Evolutionary conservation across 1,284 basidiomycete species (phyloP).

Genomic region (Cutaneotrichosporon curvatum): DNA sequence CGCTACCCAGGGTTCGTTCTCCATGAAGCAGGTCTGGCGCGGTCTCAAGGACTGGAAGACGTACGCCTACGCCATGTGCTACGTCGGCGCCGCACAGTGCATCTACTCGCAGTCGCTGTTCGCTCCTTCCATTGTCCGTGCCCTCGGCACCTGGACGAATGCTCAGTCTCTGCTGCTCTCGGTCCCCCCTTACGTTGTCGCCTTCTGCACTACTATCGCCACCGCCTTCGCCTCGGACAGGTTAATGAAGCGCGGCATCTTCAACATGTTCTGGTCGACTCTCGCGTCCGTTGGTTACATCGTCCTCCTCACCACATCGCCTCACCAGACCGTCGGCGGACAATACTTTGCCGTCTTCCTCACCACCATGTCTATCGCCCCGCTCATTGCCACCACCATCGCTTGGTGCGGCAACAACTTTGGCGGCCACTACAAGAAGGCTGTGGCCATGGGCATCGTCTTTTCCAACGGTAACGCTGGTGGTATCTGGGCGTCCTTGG

Average conservation of each 20-base stretch:
- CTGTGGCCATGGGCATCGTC: conserved; percentile 48
- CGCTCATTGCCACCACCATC: conserved; percentile 48
- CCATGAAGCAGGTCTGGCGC: conserved; percentile 8
- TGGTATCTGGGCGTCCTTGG: conserved; percentile 47
- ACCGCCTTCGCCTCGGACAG: conserved; percentile 46
- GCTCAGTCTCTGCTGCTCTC: conserved; percentile 46
- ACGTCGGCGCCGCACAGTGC: conserved; percentile 44
- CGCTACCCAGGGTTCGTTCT: conserved; percentile 37
- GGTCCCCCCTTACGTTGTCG: conserved; percentile 48
- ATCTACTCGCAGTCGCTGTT: conserved; percentile 47
- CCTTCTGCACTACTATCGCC: conserved; percentile 48
- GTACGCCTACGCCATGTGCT: conserved; percentile 40
- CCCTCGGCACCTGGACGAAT: conserved; percentile 42
- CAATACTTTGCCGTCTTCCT: conserved; percentile 49
- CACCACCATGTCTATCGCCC: conserved; percentile 42
- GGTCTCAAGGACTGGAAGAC: conserved; percentile 44
- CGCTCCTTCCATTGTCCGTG: conserved; percentile 45
- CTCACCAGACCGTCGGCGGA: conserved; percentile 25
- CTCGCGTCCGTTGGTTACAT: conserved; percentile 47
- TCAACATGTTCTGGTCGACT: conserved; percentile 47
- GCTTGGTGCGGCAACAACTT: conserved; percentile 48
- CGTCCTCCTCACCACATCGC: conserved; percentile 8
- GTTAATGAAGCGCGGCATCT: conserved; percentile 39
- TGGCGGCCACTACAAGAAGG: conserved; percentile 44
- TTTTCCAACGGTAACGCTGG: conserved; percentile 49